A percentile compares a stretch with the other conserved stretches of the same genome.
Conservation (phyloP, 108 stramenopile genomes). For the Epithemia pelagica region DNA sequence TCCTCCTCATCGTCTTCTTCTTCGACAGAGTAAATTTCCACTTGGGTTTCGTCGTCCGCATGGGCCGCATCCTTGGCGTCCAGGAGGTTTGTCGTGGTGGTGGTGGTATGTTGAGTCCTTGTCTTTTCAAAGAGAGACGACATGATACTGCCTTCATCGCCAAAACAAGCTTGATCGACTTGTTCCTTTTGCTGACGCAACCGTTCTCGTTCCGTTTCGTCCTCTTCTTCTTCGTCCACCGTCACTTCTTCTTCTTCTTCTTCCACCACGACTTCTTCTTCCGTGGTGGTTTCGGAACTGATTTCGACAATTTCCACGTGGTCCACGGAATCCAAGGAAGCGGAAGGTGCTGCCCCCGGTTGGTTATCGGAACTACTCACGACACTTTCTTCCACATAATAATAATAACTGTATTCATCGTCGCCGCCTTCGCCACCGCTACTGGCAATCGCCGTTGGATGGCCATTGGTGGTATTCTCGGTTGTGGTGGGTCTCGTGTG, state of each 20-base stretch:
- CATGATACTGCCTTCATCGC: background rate
- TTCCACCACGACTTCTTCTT: no score
- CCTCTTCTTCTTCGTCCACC: background rate
- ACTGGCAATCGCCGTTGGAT: no score
- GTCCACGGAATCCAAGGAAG: background rate
- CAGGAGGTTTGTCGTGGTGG: no score
- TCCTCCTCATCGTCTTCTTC: background rate
- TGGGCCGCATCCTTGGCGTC: no score
- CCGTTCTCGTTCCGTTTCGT: background rate
- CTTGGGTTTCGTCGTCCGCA: no score
- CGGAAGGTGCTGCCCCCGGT: background rate
- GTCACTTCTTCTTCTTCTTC: no score
- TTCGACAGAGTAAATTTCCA: background rate
- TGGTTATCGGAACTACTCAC: background rate
- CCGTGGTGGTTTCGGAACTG: no score
- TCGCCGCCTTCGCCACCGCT: background rate
- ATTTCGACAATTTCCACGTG: background rate
- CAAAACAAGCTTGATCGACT: background rate
- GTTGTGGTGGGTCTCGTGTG: no score
- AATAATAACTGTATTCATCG: background rate
- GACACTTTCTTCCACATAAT: background rate
- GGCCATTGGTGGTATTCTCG: no score
- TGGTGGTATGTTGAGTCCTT: no score
- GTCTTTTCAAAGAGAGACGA: background rate
- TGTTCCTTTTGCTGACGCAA: background rate